Evolutionary conservation across 192 early-diverging fungal genomes (phyloP).

Genomic region (Umbelopsis sp.): DNA sequence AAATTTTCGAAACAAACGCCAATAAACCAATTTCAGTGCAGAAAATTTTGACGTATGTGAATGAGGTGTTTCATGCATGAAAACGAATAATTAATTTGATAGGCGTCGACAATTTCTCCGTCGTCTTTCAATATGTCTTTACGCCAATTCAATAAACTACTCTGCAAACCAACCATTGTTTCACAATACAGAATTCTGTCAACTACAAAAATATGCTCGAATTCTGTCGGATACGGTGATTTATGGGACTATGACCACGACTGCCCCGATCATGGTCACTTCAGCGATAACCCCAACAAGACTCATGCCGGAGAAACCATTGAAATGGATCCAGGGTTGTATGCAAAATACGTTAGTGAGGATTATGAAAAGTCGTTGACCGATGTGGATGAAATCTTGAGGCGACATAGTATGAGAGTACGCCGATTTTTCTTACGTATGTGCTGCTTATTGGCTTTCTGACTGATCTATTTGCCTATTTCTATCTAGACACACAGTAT

Average conservation of each 20-base stretch:
- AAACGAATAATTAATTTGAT: neutral
- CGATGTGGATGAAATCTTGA: neutral
- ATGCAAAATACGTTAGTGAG: neutral
- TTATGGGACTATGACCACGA: neutral
- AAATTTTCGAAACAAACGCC: too few relatives aligned
- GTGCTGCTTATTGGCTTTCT: neutral
- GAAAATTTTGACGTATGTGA: constrained; percentile 1
- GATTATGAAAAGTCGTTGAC: neutral
- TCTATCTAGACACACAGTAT: neutral
- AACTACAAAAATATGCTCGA: neutral
- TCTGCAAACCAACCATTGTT: neutral
- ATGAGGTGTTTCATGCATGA: too few relatives aligned
- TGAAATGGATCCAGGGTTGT: neutral
- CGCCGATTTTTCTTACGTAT: neutral
- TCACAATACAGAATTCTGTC: neutral
- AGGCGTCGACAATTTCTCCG: neutral
- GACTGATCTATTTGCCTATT: neutral
- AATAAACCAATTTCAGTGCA: too few relatives aligned
- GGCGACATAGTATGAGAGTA: neutral
- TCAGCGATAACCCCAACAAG: neutral
- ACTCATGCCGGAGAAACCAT: neutral
- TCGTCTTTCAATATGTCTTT: neutral
- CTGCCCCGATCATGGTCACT: constrained; percentile 4
- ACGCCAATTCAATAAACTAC: neutral
- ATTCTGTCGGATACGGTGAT: neutral